phyloP scores from a whole-genome alignment of 345 rosid species.

The Boechera divaricarpa region DNA sequence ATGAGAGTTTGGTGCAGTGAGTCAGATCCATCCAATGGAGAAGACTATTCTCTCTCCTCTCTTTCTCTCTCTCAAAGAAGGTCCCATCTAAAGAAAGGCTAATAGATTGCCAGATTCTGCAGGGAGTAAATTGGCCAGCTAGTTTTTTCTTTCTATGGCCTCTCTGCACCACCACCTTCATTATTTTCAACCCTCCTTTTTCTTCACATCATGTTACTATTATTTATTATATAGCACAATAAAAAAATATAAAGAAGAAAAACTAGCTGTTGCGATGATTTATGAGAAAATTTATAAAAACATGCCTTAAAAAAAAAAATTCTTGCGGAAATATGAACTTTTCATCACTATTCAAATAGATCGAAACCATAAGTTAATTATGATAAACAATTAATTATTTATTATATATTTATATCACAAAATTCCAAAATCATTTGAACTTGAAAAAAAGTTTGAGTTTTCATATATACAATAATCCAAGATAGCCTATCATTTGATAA shows the following conservation, averaged over 20 bases:
- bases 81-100: slow-evolving; percentile 48
- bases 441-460: not conserved
- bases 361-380: too few relatives aligned
- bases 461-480: not conserved
- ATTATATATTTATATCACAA: too few relatives aligned
- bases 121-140: slow-evolving; percentile 50
- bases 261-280: too few relatives aligned
- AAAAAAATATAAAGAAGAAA: not conserved
- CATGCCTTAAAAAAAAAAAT: too few relatives aligned
- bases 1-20: slow-evolving; percentile 49
- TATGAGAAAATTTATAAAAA: too few relatives aligned
- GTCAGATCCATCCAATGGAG: slow-evolving; percentile 47
- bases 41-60: slow-evolving; percentile 37
- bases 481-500: not conserved
- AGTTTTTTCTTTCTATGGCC: slow-evolving; percentile 39
- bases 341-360: too few relatives aligned
- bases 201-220: not conserved
- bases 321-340: too few relatives aligned
- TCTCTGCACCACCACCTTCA: slow-evolving; percentile 38
- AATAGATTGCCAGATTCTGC: slow-evolving; percentile 47
- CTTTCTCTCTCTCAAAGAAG: slow-evolving; percentile 31
- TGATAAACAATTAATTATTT: too few relatives aligned
- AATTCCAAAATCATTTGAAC: too few relatives aligned
- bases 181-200: slow-evolving; percentile 34
- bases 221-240: slow-evolving; percentile 1